These are phyloP conservation scores for Trichoderma sp. DNA, from an alignment of 2,329 filamentous ascomycete species.

Conservation along the genomic window DNA sequence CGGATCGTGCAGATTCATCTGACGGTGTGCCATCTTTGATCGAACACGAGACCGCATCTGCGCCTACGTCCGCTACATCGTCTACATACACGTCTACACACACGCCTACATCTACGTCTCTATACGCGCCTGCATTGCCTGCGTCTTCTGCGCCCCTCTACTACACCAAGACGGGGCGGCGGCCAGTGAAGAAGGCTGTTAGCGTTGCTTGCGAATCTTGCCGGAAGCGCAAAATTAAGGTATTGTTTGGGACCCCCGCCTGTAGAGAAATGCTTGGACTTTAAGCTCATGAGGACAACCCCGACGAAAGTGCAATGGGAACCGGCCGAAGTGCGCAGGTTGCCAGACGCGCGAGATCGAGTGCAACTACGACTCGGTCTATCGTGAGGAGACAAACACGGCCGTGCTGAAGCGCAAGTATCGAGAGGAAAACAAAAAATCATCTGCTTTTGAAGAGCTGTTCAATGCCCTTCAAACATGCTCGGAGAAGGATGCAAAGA, in stretches of 20 bases:
- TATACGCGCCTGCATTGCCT: neutral
- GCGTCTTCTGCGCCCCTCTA: neutral
- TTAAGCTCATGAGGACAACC: neutral
- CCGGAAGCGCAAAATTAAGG: constrained; percentile 14
- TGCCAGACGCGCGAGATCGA: neutral
- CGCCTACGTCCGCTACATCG: neutral
- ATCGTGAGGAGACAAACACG: constrained; percentile 1
- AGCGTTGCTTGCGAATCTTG: constrained; percentile 13
- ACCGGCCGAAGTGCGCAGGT: neutral
- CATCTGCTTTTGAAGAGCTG: neutral
- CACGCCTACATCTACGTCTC: neutral
- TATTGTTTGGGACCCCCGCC: neutral
- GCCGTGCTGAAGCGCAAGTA: constrained; percentile 16
- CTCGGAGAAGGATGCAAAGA: neutral
- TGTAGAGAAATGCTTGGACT: neutral
- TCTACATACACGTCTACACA: neutral
- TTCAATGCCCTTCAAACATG: neutral
- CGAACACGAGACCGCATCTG: neutral
- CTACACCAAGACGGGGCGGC: neutral
- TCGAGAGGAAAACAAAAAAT: neutral
- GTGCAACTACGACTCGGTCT: constrained; percentile 3
- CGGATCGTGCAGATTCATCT: neutral
- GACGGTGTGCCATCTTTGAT: neutral
- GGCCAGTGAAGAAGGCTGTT: neutral
- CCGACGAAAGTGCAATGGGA: constrained; percentile 5